These are phyloP conservation scores for Clonostachys chloroleuca DNA, from an alignment of 2,329 filamentous ascomycete genomes.

Conservation along the genomic window DNA sequence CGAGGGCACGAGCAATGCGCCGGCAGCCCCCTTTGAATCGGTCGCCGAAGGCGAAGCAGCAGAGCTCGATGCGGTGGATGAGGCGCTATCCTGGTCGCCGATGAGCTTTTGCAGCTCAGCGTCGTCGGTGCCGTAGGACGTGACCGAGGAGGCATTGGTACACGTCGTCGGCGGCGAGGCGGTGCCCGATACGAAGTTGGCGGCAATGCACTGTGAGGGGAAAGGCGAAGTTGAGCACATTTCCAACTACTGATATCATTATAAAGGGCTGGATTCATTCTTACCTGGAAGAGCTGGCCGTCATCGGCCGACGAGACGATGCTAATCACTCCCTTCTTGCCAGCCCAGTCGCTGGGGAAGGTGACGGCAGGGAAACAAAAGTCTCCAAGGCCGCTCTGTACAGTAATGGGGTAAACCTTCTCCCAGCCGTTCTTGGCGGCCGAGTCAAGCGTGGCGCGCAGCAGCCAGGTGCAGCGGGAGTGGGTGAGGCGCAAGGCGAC, in stretches of 20 bases:
- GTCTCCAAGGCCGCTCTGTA: conserved; percentile 48
- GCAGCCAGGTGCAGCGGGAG: conserved; percentile 49
- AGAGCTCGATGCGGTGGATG: background rate
- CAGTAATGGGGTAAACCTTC: conserved; percentile 46
- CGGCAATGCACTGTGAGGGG: conserved; percentile 47
- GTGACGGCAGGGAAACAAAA: conserved; percentile 47
- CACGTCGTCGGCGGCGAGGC: conserved; percentile 21
- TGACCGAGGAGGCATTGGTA: conserved; percentile 26
- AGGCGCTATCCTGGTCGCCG: conserved; percentile 2
- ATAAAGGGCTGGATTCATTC: conserved; percentile 4
- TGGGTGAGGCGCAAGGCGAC: conserved; percentile 44
- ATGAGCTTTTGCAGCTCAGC: conserved; percentile 25
- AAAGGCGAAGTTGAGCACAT: conserved; percentile 2
- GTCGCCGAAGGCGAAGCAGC: background rate
- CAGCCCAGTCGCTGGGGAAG: conserved; percentile 43
- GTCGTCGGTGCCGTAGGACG: conserved; percentile 22
- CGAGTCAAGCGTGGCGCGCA: conserved; percentile 50
- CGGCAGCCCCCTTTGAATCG: no score
- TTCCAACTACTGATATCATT: background rate
- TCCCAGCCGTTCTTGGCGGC: conserved; percentile 41
- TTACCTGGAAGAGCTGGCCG: conserved; percentile 52
- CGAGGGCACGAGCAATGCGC: no score
- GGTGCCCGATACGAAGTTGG: conserved; percentile 48
- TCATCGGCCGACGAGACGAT: conserved; percentile 48
- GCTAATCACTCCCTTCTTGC: conserved; percentile 49